Evolutionary conservation across 192 early-diverging fungal genomes (phyloP).

Genomic region (Podochytrium sp.): DNA sequence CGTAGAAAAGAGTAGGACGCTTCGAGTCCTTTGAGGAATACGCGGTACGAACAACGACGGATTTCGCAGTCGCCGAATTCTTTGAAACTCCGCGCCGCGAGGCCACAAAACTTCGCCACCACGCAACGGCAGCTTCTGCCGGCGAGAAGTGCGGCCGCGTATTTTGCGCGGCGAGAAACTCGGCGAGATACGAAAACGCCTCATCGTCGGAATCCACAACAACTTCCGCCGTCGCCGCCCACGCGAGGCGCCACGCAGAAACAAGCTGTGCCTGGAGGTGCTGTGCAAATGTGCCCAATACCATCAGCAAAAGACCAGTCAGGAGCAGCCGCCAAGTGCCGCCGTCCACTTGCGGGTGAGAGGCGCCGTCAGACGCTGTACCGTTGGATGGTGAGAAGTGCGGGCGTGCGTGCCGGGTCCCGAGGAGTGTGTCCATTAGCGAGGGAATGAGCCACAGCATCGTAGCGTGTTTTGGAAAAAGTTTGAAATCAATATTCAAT

Average conservation of each 20-base stretch:
- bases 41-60: not conserved
- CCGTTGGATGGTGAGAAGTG: too few species aligned
- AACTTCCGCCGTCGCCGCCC: not conserved
- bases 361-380: too few species aligned
- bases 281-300: not conserved
- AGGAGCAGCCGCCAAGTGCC: too few species aligned
- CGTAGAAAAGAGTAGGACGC: constrained; percentile 12
- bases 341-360: too few species aligned
- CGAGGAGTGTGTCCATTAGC: too few species aligned
- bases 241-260: not conserved
- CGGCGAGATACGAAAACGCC: constrained; percentile 2
- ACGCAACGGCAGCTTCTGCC: not conserved
- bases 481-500: too few species aligned
- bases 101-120: not conserved
- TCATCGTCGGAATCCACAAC: constrained; percentile 9
- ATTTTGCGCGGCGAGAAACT: constrained; percentile 18
- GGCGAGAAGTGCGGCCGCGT: not conserved
- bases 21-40: not conserved
- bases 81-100: too few species aligned
- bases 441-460: too few species aligned
- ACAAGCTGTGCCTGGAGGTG: not conserved
- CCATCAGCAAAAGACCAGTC: constrained; percentile 4
- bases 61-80: not conserved
- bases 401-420: too few species aligned
- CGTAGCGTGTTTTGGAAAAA: too few species aligned